These are phyloP conservation scores for Brasilioporus rufonigricans DNA, from an alignment of 768 basidiomycete genomes.

Conservation along the genomic window DNA sequence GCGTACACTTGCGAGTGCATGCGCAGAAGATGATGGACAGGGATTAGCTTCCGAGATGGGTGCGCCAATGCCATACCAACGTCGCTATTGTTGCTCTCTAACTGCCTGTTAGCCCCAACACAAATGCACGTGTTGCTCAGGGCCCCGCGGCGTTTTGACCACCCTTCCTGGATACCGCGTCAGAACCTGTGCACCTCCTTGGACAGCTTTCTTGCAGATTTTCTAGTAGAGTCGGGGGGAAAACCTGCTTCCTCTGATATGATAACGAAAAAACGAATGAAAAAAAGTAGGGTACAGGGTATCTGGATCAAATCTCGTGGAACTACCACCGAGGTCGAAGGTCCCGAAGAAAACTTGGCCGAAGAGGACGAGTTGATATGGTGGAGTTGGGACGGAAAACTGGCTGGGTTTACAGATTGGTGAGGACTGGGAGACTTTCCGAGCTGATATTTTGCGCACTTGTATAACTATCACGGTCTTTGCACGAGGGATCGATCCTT, in stretches of 20 bases:
- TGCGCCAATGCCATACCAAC: constrained; percentile 12
- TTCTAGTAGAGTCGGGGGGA: constrained; percentile 25
- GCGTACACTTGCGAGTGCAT: constrained; percentile 43
- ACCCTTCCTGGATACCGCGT: constrained; percentile 47
- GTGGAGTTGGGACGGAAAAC: constrained; percentile 52
- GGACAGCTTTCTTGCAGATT: constrained; percentile 32
- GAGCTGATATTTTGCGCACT: too few species aligned
- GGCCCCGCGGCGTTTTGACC: constrained; percentile 46
- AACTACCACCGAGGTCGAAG: not conserved
- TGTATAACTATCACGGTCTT: too few species aligned
- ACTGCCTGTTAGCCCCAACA: constrained; percentile 38
- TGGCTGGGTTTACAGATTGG: constrained; percentile 49
- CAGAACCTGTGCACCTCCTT: constrained; percentile 40
- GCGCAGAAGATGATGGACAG: constrained; percentile 38
- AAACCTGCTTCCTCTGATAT: constrained; percentile 4
- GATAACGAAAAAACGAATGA: constrained; percentile 30
- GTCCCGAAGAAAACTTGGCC: constrained; percentile 14
- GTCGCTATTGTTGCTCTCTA: not conserved
- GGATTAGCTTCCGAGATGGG: constrained; percentile 43
- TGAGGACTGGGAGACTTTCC: constrained; percentile 13
- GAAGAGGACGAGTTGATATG: constrained; percentile 51
- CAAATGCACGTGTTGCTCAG: constrained; percentile 47
- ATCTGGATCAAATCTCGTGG: constrained; percentile 37
- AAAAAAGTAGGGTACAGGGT: constrained; percentile 34
- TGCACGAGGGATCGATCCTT: too few species aligned